Percentiles rank a stretch among this genome's conserved stretches.
These are phyloP conservation scores for Plasmodium inui DNA, from an alignment of 169 alveolate species.

Conservation along the genomic window DNA sequence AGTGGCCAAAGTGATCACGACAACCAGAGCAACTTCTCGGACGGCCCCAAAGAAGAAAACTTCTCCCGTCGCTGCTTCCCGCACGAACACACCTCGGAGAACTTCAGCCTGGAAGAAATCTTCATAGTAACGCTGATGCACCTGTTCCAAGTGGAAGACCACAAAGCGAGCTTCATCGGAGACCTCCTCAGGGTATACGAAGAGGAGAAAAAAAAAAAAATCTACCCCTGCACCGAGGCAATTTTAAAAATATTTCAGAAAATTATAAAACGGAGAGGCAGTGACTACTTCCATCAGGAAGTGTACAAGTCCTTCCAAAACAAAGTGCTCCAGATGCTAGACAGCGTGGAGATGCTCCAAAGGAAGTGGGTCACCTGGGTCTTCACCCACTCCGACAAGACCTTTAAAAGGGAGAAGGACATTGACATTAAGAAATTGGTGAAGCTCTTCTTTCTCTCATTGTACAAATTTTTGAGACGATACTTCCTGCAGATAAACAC, in stretches of 20 bases:
- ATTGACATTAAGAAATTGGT: conserved; percentile 39
- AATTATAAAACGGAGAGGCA: conserved; percentile 11
- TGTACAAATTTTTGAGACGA: conserved; percentile 45
- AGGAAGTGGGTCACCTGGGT: conserved; percentile 65
- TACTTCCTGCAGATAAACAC: conserved; percentile 37
- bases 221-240: conserved; percentile 18
- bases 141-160: conserved; percentile 8
- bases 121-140: conserved; percentile 27
- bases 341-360: conserved; percentile 21
- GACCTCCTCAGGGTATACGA: conserved; percentile 38
- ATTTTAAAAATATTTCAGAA: conserved; percentile 48
- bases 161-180: conserved; percentile 6
- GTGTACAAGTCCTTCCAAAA: conserved; percentile 33
- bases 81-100: background rate
- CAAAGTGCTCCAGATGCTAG: conserved; percentile 9
- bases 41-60: no score
- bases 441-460: conserved; percentile 61
- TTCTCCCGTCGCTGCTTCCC: background rate
- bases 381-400: conserved; percentile 10
- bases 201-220: conserved; percentile 56
- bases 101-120: conserved; percentile 25
- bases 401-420: conserved; percentile 40
- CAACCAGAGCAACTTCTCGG: background rate
- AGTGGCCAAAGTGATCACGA: background rate
- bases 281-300: conserved; percentile 6